Evolutionary conservation across 768 basidiomycete genomes (phyloP).

Genomic region (Suillus weaverae): DNA sequence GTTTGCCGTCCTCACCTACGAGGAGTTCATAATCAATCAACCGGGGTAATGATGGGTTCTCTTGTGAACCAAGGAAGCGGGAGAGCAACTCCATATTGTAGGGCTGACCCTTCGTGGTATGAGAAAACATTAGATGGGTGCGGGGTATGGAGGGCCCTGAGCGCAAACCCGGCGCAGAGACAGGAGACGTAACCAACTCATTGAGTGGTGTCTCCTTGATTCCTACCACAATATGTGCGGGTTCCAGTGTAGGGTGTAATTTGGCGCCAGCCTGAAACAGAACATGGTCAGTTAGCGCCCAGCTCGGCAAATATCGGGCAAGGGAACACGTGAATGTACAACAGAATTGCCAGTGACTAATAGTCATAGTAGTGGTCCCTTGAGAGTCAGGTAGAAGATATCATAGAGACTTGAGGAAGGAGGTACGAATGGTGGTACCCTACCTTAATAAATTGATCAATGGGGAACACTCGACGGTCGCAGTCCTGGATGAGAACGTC

Average conservation of each 20-base stretch:
- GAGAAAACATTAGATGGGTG: conserved; percentile 90
- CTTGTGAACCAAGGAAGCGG: conserved; percentile 49
- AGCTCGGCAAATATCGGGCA: not conserved
- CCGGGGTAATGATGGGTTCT: conserved; percentile 34
- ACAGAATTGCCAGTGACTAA: not conserved
- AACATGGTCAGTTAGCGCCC: not conserved
- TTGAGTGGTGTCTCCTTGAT: conserved; percentile 84
- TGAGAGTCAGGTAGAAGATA: not conserved
- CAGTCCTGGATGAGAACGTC: conserved; percentile 77
- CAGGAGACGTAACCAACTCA: conserved; percentile 53
- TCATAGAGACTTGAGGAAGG: conserved; percentile 6
- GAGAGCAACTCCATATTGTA: conserved; percentile 84
- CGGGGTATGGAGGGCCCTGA: conserved; percentile 39
- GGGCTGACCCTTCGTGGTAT: conserved; percentile 82
- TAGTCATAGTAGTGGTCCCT: conserved; percentile 1
- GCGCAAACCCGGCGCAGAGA: conserved; percentile 17
- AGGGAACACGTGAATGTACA: not conserved
- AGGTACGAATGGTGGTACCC: conserved; percentile 17
- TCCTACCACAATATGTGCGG: conserved; percentile 77
- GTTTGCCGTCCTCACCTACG: conserved; percentile 57
- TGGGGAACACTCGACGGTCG: conserved; percentile 68
- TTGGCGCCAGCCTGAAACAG: conserved; percentile 71
- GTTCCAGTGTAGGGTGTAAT: conserved; percentile 52
- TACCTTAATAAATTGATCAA: conserved; percentile 67
- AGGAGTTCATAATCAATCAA: conserved; percentile 88